Evolutionary conservation across 2,329 filamentous ascomycete genomes (phyloP).

Genomic region (Cordyceps farinosa): DNA sequence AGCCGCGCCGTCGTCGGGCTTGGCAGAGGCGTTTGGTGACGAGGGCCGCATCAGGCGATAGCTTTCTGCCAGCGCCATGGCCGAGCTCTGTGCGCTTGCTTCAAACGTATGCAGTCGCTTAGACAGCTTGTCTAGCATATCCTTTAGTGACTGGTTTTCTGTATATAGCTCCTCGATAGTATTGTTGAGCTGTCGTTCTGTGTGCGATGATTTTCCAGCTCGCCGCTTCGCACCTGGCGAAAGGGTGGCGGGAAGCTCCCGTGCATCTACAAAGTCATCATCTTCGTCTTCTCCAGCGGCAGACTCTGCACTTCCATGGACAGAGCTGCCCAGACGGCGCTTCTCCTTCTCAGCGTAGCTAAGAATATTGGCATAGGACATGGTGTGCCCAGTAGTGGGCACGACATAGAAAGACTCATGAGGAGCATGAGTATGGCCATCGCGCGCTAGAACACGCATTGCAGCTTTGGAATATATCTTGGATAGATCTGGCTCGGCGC

Average conservation of each 20-base stretch:
- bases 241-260: constrained; percentile 56
- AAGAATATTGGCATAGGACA: constrained; percentile 89
- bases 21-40: constrained; percentile 41
- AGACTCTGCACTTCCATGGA: constrained; percentile 48
- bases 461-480: constrained; percentile 84
- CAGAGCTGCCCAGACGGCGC: constrained; percentile 52
- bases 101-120: constrained; percentile 91
- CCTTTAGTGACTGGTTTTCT: constrained; percentile 83
- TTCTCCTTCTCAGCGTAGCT: constrained; percentile 65
- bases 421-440: constrained; percentile 57
- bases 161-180: constrained; percentile 83
- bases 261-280: constrained; percentile 87
- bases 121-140: constrained; percentile 79
- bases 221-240: constrained; percentile 41
- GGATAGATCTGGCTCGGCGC: constrained; percentile 70
- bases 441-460: constrained; percentile 71
- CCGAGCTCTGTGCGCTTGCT: constrained; percentile 82
- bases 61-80: constrained; percentile 81
- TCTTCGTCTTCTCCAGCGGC: constrained; percentile 56
- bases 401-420: constrained; percentile 91
- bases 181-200: constrained; percentile 52
- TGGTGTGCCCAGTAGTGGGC: constrained; percentile 83
- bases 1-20: constrained; percentile 35
- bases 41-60: constrained; percentile 59
- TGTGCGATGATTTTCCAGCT: constrained; percentile 36